Percentiles rank a stretch among this genome's conserved stretches.
Evolutionary conservation across 1,284 basidiomycete species (phyloP).

Genomic region (Stereum hirsutum): DNA sequence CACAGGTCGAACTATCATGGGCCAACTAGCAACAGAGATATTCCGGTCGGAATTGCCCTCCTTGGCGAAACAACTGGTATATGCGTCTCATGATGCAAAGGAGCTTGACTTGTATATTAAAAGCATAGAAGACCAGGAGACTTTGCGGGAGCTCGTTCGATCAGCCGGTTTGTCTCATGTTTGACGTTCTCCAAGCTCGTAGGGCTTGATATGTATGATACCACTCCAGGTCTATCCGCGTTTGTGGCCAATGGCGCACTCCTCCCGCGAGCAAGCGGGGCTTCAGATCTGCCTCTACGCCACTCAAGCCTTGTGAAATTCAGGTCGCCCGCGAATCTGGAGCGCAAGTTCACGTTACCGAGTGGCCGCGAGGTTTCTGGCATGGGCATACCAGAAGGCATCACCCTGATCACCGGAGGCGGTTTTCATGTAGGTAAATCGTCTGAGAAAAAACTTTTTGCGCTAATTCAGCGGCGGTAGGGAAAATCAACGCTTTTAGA

Average conservation of each 20-base stretch:
- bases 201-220: not conserved
- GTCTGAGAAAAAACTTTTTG: not conserved
- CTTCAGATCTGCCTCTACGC: slow-evolving; percentile 12
- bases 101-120: slow-evolving; percentile 10
- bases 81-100: slow-evolving; percentile 5
- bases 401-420: slow-evolving; percentile 16
- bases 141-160: slow-evolving; percentile 7
- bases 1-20: slow-evolving; percentile 2
- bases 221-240: slow-evolving; percentile 11
- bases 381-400: slow-evolving; percentile 13
- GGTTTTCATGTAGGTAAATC: slow-evolving; percentile 13
- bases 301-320: slow-evolving; percentile 10
- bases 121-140: slow-evolving; percentile 14
- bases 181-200: not conserved
- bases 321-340: slow-evolving; percentile 11
- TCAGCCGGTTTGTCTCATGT: slow-evolving; percentile 6
- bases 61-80: slow-evolving; percentile 5
- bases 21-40: not conserved
- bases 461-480: slow-evolving; percentile 2
- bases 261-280: slow-evolving; percentile 14
- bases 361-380: slow-evolving; percentile 12
- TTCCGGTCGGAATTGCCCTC: not conserved
- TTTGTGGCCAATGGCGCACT: slow-evolving; percentile 15
- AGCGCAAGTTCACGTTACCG: slow-evolving; percentile 11
- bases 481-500: slow-evolving; percentile 16